Percentiles rank a stretch among this genome's conserved stretches.
These are phyloP conservation scores for Neonectria hederae DNA, from an alignment of 2,329 filamentous ascomycete species.

Conservation along the genomic window DNA sequence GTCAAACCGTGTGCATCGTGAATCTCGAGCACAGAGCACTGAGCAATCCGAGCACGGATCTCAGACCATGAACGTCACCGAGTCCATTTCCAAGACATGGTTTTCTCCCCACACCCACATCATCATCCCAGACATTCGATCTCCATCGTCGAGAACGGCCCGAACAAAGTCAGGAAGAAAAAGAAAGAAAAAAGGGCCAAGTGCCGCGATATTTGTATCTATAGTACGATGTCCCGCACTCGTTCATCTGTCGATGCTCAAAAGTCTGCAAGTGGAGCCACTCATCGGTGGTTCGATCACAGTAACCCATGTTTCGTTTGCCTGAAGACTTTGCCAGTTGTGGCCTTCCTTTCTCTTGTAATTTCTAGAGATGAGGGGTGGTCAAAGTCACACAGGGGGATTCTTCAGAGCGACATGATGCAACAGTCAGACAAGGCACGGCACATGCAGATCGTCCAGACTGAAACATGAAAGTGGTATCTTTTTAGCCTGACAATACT, in stretches of 20 bases:
- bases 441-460: neutral
- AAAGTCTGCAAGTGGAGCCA: neutral
- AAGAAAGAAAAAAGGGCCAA: too few relatives aligned
- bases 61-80: neutral
- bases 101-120: neutral
- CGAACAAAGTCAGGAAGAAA: neutral
- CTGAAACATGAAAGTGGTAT: slow-evolving; percentile 15
- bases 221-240: neutral
- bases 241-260: neutral
- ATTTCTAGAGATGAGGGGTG: neutral
- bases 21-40: neutral
- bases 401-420: neutral
- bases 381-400: neutral
- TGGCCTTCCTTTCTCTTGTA: neutral
- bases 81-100: neutral
- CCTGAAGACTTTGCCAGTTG: neutral
- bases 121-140: neutral
- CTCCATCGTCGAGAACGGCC: neutral
- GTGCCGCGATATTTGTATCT: neutral
- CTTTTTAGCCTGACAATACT: slow-evolving; percentile 18
- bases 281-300: neutral
- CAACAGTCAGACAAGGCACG: neutral
- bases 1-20: neutral
- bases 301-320: neutral
- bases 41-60: neutral